Evolutionary conservation across 2,329 filamentous ascomycete species (phyloP).

Genomic region (Claviceps cyperi): DNA sequence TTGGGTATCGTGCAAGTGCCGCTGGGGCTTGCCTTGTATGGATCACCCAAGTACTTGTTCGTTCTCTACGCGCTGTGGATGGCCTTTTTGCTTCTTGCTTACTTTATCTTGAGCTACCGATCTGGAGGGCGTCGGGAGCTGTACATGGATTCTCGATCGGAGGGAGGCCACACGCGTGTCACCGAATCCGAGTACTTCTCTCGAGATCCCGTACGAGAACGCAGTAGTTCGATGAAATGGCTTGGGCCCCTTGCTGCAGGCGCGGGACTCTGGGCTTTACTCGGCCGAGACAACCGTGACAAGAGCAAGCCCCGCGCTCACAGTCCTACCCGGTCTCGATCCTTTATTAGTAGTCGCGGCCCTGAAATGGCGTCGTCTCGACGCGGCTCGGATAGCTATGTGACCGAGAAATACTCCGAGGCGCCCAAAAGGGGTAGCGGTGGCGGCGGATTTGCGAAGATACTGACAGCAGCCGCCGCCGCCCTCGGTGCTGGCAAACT

Average conservation of each 20-base stretch:
- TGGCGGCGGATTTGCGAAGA: slow-evolving; percentile 44
- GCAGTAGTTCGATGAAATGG: slow-evolving; percentile 26
- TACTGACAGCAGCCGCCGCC: slow-evolving; percentile 45
- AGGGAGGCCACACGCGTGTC: slow-evolving; percentile 24
- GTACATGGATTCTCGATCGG: slow-evolving; percentile 43
- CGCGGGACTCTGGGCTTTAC: slow-evolving; percentile 32
- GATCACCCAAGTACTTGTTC: slow-evolving; percentile 73
- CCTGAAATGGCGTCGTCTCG: slow-evolving; percentile 39
- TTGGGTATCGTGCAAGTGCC: slow-evolving; percentile 79
- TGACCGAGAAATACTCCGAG: slow-evolving; percentile 53
- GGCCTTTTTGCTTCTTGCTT: slow-evolving; percentile 54
- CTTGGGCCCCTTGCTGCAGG: slow-evolving; percentile 38
- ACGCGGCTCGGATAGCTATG: slow-evolving; percentile 40
- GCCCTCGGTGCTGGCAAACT: slow-evolving; percentile 48
- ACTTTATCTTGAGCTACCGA: slow-evolving; percentile 67
- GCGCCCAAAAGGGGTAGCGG: slow-evolving; percentile 23
- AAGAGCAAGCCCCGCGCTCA: slow-evolving; percentile 27
- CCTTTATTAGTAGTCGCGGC: slow-evolving; percentile 21
- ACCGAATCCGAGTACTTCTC: slow-evolving; percentile 28
- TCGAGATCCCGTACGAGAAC: slow-evolving; percentile 18
- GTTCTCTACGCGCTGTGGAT: slow-evolving; percentile 74
- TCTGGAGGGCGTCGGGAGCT: slow-evolving; percentile 40
- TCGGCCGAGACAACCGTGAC: slow-evolving; percentile 29
- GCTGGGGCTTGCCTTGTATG: slow-evolving; percentile 80
- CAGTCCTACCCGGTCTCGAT: slow-evolving; percentile 25